Evolutionary conservation across 768 basidiomycete genomes (phyloP).

Genomic region (Trametes elegans): DNA sequence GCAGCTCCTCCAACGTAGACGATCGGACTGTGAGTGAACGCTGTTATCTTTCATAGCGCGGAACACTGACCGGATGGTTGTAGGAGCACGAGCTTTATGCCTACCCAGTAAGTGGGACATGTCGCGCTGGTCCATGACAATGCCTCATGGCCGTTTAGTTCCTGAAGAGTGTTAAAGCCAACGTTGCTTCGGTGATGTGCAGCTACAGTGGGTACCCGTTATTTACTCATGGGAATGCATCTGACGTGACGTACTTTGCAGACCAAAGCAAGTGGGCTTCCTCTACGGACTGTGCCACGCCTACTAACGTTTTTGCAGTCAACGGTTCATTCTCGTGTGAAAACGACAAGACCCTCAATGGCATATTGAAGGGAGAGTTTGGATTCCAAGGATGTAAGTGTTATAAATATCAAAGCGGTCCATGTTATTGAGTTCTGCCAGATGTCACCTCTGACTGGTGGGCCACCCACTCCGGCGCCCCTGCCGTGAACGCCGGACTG

Average conservation of each 20-base stretch:
- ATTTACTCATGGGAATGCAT: neutral
- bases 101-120: slow-evolving; percentile 38
- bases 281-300: neutral
- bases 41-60: neutral
- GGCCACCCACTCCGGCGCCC: slow-evolving; percentile 54
- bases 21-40: slow-evolving; percentile 39
- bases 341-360: slow-evolving; percentile 66
- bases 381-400: slow-evolving; percentile 40
- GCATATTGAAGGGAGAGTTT: slow-evolving; percentile 41
- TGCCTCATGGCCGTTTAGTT: slow-evolving; percentile 32
- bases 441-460: slow-evolving; percentile 47
- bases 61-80: neutral
- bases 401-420: slow-evolving; percentile 18
- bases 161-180: slow-evolving; percentile 69
- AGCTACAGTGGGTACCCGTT: slow-evolving; percentile 52
- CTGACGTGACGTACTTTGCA: neutral
- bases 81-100: slow-evolving; percentile 69
- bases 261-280: slow-evolving; percentile 14
- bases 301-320: slow-evolving; percentile 38
- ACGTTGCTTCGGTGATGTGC: slow-evolving; percentile 72
- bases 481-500: slow-evolving; percentile 57
- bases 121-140: neutral
- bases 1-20: slow-evolving; percentile 62
- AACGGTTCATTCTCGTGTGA: slow-evolving; percentile 74
- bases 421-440: slow-evolving; percentile 23